Conservation (phyloP, 208 protist genomes). For the Wallacemonas sp. region DNA sequence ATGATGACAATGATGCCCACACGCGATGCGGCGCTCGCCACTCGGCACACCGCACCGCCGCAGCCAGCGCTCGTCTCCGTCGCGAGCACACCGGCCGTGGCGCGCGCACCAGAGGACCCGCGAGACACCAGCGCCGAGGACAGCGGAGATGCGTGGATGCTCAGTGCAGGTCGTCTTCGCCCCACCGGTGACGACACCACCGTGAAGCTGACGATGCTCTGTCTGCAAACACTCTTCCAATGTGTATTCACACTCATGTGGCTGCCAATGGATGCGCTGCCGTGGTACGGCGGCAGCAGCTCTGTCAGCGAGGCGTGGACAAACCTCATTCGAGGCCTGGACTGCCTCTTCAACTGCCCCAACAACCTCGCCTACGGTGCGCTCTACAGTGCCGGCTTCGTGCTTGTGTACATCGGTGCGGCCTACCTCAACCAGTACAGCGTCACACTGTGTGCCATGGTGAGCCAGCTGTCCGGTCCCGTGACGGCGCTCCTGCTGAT, state of each 20-base stretch:
- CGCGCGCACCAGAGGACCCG: background rate
- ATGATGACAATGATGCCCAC: too few relatives aligned
- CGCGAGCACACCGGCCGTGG: background rate
- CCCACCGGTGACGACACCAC: constrained; percentile 31
- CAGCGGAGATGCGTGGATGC: background rate
- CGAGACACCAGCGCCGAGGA: background rate
- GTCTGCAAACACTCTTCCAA: constrained; percentile 43
- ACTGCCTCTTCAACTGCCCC: constrained; percentile 19
- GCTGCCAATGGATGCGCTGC: constrained; percentile 52
- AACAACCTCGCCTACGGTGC: constrained; percentile 39
- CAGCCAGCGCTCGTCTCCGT: background rate
- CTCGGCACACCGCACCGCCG: too few relatives aligned
- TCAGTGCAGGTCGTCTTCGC: background rate
- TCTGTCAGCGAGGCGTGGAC: constrained; percentile 30
- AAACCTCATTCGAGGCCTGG: constrained; percentile 17
- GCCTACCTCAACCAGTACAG: constrained; percentile 68
- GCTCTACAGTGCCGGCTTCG: constrained; percentile 48
- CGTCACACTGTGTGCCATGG: constrained; percentile 66
- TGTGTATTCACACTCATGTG: constrained; percentile 51
- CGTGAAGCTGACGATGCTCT: constrained; percentile 59
- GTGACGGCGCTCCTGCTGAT: constrained; percentile 53
- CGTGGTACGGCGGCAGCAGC: constrained; percentile 48
- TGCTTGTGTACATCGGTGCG: constrained; percentile 41
- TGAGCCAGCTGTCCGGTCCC: constrained; percentile 49
- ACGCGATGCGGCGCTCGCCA: too few relatives aligned